Percentiles rank a stretch among this genome's conserved stretches.
Conservation (phyloP, 2,329 filamentous ascomycete species). For the Fusarium sp. region DNA sequence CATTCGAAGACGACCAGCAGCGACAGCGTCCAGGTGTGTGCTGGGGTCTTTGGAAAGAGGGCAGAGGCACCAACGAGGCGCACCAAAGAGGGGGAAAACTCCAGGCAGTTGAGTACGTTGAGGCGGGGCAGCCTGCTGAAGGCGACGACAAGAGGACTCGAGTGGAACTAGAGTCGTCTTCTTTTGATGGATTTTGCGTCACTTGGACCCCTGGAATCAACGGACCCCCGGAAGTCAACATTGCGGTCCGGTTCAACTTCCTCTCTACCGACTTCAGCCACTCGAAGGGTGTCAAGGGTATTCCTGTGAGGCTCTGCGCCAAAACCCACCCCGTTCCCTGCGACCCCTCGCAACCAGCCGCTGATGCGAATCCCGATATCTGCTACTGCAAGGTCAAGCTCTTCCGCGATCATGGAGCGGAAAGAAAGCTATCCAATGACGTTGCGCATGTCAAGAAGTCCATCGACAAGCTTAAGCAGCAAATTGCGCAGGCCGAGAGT, state of each 20-base stretch:
- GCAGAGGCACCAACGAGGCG: conserved; percentile 93
- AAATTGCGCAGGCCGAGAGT: conserved; percentile 82
- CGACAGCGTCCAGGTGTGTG: conserved; percentile 83
- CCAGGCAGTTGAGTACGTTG: conserved; percentile 95
- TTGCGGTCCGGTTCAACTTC: conserved; percentile 97
- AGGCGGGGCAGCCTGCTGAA: conserved; percentile 68
- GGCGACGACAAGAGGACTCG: conserved; percentile 75
- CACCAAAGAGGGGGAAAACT: conserved; percentile 93
- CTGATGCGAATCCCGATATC: conserved; percentile 71
- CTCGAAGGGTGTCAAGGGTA: conserved; percentile 98
- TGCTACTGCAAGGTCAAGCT: conserved; percentile 98
- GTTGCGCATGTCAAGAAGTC: conserved; percentile 95
- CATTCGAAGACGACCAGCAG: conserved; percentile 96
- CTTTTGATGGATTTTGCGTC: conserved; percentile 94
- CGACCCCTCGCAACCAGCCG: conserved; percentile 60
- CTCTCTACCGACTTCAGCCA: conserved; percentile 98
- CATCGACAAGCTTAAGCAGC: conserved; percentile 95
- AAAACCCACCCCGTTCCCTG: conserved; percentile 80
- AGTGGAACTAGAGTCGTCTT: conserved; percentile 78
- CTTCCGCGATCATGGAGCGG: conserved; percentile 94
- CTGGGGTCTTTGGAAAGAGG: conserved; percentile 95
- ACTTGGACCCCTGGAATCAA: conserved; percentile 83
- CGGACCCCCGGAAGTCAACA: conserved; percentile 79
- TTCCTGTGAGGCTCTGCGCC: conserved; percentile 90
- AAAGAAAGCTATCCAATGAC: conserved; percentile 94